Conservation (phyloP, 352 stramenopile species). For the Pythium oligandrum region DNA sequence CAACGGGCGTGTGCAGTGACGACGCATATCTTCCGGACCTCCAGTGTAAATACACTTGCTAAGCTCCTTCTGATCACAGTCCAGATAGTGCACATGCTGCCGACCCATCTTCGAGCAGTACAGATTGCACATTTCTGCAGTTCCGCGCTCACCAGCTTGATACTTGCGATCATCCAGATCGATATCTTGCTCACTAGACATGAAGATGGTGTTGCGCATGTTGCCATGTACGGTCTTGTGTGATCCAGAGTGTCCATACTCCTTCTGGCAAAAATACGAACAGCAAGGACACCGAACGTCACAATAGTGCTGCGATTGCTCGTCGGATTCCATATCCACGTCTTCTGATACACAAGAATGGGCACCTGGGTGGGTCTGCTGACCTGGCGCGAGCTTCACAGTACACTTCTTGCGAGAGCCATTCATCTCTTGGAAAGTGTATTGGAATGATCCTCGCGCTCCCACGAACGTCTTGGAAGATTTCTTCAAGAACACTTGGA, state of each 20-base stretch:
- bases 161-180: slow-evolving; percentile 77
- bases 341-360: slow-evolving; percentile 42
- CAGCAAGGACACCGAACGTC: slow-evolving; percentile 65
- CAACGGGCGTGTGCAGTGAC: slow-evolving; percentile 52
- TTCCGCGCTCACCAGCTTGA: slow-evolving; percentile 49
- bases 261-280: slow-evolving; percentile 73
- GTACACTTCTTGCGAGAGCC: slow-evolving; percentile 60
- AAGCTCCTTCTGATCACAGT: slow-evolving; percentile 37
- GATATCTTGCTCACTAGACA: slow-evolving; percentile 49
- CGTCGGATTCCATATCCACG: slow-evolving; percentile 10
- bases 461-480: slow-evolving; percentile 64
- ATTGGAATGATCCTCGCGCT: slow-evolving; percentile 52
- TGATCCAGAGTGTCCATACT: slow-evolving; percentile 36
- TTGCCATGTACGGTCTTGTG: slow-evolving; percentile 76
- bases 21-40: slow-evolving; percentile 41
- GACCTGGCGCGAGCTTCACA: slow-evolving; percentile 25
- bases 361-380: slow-evolving; percentile 34
- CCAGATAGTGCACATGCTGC: slow-evolving; percentile 68
- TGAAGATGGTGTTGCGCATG: slow-evolving; percentile 76
- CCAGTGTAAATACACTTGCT: slow-evolving; percentile 50
- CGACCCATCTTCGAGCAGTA: slow-evolving; percentile 80
- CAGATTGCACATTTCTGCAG: slow-evolving; percentile 77
- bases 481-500: slow-evolving; percentile 67
- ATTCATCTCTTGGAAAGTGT: slow-evolving; percentile 82
- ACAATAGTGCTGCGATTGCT: slow-evolving; percentile 54